These are phyloP conservation scores for Funneliformis caledonium DNA, from an alignment of 371 early-diverging fungal species.

Conservation along the genomic window DNA sequence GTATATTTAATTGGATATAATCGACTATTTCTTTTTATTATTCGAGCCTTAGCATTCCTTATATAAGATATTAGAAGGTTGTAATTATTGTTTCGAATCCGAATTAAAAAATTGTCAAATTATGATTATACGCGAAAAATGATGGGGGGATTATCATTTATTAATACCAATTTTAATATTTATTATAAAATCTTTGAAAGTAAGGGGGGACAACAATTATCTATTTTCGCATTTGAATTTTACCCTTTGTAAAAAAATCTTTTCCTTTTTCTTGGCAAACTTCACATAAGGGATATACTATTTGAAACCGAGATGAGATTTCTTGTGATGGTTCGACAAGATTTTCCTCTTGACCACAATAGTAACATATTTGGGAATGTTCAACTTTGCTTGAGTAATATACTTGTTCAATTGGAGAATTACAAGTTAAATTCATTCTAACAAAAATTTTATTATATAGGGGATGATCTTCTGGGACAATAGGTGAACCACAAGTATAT, in stretches of 20 bases:
- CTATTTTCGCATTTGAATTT: too few species aligned
- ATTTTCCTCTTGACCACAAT: background rate
- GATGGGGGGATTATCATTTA: background rate
- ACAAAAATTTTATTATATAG: background rate
- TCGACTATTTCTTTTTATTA: too few species aligned
- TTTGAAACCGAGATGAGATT: background rate
- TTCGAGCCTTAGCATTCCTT: too few species aligned
- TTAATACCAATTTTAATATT: too few species aligned
- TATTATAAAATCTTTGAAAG: too few species aligned
- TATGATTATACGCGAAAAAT: background rate
- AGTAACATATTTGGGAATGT: background rate
- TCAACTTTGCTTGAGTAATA: background rate
- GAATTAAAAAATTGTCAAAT: too few species aligned
- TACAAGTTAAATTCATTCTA: background rate
- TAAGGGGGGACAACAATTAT: too few species aligned
- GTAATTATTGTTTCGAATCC: too few species aligned
- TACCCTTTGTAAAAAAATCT: background rate
- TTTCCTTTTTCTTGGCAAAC: background rate
- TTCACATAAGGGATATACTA: too few species aligned
- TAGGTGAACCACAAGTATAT: slow-evolving; percentile 38
- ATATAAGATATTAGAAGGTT: too few species aligned
- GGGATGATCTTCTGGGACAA: background rate
- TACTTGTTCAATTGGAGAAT: background rate
- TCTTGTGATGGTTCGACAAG: background rate
- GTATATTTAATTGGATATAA: too few species aligned